phyloP scores from a whole-genome alignment of 1,139 yeast species.

The Geotrichum fermentans region DNA sequence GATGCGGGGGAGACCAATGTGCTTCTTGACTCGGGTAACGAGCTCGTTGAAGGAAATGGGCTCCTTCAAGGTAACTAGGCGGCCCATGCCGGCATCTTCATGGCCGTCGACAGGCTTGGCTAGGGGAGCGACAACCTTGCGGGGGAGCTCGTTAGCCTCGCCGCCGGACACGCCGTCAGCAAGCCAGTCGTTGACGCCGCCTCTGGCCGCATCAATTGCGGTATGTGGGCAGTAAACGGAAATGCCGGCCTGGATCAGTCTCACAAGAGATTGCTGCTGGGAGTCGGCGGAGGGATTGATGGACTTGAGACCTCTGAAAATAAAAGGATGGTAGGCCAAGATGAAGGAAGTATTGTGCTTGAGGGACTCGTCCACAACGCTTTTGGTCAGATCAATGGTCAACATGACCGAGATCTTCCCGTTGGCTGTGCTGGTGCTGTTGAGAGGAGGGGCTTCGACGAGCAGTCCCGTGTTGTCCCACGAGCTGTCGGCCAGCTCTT shows the following conservation, averaged over 20 bases:
- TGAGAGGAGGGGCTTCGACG: constrained; percentile 53
- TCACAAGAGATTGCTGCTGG: constrained; percentile 73
- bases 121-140: constrained; percentile 23
- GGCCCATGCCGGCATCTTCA: constrained; percentile 75
- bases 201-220: constrained; percentile 85
- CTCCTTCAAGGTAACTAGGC: constrained; percentile 51
- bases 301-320: constrained; percentile 82
- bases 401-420: constrained; percentile 50
- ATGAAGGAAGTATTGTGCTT: constrained; percentile 46
- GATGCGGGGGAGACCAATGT: constrained; percentile 50
- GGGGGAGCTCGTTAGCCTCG: constrained; percentile 26
- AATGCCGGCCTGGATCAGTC: constrained; percentile 66
- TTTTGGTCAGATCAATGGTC: constrained; percentile 77
- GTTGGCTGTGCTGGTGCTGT: constrained; percentile 21
- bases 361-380: constrained; percentile 85
- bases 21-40: constrained; percentile 51
- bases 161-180: constrained; percentile 53
- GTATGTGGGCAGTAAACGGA: constrained; percentile 95
- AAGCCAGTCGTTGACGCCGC: constrained; percentile 93
- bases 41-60: constrained; percentile 46
- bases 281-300: constrained; percentile 58
- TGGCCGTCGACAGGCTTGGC: constrained; percentile 34
- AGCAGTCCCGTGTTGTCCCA: constrained; percentile 95
- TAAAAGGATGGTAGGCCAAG: constrained; percentile 89
- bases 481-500: constrained; percentile 67